These are phyloP conservation scores for Penicillium mononematosum DNA, from an alignment of 495 filamentous ascomycete species.

Conservation along the genomic window DNA sequence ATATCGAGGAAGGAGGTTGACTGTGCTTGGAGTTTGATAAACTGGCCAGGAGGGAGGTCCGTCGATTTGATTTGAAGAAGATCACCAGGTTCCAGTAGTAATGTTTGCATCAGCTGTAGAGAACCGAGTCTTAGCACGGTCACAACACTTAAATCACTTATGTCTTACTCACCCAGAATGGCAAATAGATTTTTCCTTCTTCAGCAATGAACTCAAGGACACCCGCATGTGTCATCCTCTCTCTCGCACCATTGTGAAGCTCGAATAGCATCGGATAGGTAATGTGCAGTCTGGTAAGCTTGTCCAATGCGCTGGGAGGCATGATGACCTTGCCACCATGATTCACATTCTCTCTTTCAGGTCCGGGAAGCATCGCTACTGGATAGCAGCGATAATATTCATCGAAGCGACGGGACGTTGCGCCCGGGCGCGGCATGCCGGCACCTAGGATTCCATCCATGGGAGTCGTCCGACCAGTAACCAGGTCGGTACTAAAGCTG, in stretches of 20 bases:
- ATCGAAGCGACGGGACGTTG: slow-evolving; percentile 72
- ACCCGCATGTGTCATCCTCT: slow-evolving; percentile 81
- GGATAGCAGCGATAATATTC: slow-evolving; percentile 98
- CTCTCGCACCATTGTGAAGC: slow-evolving; percentile 80
- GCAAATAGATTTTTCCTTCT: slow-evolving; percentile 93
- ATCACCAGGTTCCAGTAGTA: slow-evolving; percentile 85
- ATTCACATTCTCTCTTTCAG: slow-evolving; percentile 86
- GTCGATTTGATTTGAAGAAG: slow-evolving; percentile 93
- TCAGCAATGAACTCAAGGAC: slow-evolving; percentile 97
- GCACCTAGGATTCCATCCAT: slow-evolving; percentile 49
- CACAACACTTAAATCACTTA: not conserved
- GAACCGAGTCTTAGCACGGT: slow-evolving; percentile 11
- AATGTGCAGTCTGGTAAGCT: slow-evolving; percentile 92
- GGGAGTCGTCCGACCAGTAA: slow-evolving; percentile 58
- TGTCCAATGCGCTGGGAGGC: slow-evolving; percentile 91
- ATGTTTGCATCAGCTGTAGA: slow-evolving; percentile 84
- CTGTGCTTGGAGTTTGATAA: slow-evolving; percentile 96
- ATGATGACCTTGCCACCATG: slow-evolving; percentile 97
- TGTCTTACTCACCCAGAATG: slow-evolving; percentile 73
- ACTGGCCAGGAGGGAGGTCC: slow-evolving; percentile 79
- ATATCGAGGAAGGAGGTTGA: slow-evolving; percentile 90
- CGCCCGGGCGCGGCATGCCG: slow-evolving; percentile 43
- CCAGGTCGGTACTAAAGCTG: slow-evolving; percentile 48
- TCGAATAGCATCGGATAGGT: slow-evolving; percentile 98
- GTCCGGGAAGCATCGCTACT: slow-evolving; percentile 87